Conservation (phyloP, 2,329 filamentous ascomycete species). For the Monosporascus sp. region DNA sequence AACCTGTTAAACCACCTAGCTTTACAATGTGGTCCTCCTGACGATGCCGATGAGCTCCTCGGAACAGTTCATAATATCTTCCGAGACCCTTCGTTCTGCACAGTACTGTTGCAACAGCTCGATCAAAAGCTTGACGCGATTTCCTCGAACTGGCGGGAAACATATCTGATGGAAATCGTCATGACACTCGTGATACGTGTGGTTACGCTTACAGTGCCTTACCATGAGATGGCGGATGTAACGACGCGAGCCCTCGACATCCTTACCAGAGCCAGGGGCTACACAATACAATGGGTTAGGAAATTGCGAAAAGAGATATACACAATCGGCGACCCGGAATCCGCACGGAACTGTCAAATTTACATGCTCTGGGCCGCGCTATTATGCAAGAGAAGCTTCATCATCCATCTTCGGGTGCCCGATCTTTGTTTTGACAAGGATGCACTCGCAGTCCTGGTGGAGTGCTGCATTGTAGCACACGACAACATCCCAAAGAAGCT, state of each 20-base stretch:
- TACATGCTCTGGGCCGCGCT: slow-evolving; percentile 51
- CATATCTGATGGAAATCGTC: slow-evolving; percentile 50
- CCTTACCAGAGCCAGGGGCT: slow-evolving; percentile 34
- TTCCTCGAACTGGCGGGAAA: slow-evolving; percentile 53
- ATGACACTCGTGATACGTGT: slow-evolving; percentile 44
- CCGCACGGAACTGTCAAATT: slow-evolving; percentile 30
- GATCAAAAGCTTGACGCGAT: slow-evolving; percentile 37
- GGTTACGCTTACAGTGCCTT: slow-evolving; percentile 15
- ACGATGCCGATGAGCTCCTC: slow-evolving; percentile 22
- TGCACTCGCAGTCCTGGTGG: slow-evolving; percentile 16
- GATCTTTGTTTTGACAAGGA: slow-evolving; percentile 1
- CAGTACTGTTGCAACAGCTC: slow-evolving; percentile 40
- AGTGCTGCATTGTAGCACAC: slow-evolving; percentile 31
- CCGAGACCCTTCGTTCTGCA: slow-evolving; percentile 43
- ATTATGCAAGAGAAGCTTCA: slow-evolving; percentile 42
- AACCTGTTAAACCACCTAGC: slow-evolving; percentile 46
- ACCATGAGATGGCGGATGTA: slow-evolving; percentile 1
- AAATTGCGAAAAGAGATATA: slow-evolving; percentile 40
- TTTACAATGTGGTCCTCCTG: slow-evolving; percentile 47
- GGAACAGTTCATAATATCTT: slow-evolving; percentile 46
- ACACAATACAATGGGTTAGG: slow-evolving; percentile 45
- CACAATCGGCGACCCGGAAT: slow-evolving; percentile 29
- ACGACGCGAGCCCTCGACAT: slow-evolving; percentile 20
- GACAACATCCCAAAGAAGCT: slow-evolving; percentile 37
- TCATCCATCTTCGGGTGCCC: slow-evolving; percentile 5